phyloP scores from a whole-genome alignment of 1,139 yeast species.

The Kodamaea plutei region DNA sequence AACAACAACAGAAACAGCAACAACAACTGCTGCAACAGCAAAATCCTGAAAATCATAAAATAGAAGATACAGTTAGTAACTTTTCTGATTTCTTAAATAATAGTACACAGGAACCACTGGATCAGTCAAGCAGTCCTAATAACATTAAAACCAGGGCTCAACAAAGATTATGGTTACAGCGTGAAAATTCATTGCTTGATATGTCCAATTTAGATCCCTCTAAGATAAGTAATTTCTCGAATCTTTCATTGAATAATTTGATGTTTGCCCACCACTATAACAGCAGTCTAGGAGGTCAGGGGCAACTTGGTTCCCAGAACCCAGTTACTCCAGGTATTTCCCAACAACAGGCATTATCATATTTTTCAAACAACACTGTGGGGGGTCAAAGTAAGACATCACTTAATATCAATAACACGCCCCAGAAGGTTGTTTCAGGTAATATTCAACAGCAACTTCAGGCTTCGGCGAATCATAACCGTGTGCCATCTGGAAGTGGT shows the following conservation, averaged over 20 bases:
- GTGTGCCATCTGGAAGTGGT: background rate
- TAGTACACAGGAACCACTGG: constrained; percentile 6
- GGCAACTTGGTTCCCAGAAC: background rate
- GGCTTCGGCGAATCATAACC: background rate
- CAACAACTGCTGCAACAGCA: constrained; percentile 10
- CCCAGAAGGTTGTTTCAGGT: constrained; percentile 1
- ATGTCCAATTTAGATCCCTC: constrained; percentile 37
- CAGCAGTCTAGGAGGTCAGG: constrained; percentile 8
- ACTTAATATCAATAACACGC: constrained; percentile 1
- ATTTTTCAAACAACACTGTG: constrained; percentile 1
- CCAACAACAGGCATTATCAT: constrained; percentile 5
- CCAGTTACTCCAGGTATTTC: constrained; percentile 12
- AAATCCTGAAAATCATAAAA: constrained; percentile 8
- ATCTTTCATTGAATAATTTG: constrained; percentile 41
- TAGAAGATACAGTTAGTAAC: constrained; percentile 27
- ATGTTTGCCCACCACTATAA: constrained; percentile 43
- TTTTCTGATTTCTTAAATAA: constrained; percentile 29
- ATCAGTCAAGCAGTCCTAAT: constrained; percentile 11
- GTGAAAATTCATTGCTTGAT: constrained; percentile 69
- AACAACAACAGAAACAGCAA: no score
- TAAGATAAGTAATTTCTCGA: constrained; percentile 37
- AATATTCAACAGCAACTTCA: constrained; percentile 6
- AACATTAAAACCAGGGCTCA: constrained; percentile 65
- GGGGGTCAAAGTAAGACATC: background rate
- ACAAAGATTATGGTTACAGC: constrained; percentile 76